phyloP scores from a whole-genome alignment of 441 rosid species.

The Eruca vesicaria region DNA sequence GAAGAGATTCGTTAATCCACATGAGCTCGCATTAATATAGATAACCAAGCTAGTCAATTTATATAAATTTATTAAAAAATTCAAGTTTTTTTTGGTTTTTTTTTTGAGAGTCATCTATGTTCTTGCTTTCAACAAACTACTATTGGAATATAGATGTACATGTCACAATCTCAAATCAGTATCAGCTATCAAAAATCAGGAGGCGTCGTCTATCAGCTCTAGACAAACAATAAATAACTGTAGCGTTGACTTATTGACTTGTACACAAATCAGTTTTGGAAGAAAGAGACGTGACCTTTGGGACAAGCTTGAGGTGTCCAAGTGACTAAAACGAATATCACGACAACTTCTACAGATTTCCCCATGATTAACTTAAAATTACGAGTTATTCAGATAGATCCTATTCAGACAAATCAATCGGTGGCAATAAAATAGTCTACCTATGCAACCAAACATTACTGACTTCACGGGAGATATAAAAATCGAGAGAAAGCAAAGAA shows the following conservation, averaged over 20 bases:
- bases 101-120: too few relatives aligned
- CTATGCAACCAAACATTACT: constrained; percentile 23
- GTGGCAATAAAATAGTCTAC: neutral
- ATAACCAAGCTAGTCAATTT: too few relatives aligned
- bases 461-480: neutral
- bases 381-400: constrained; percentile 8
- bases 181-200: constrained; percentile 5
- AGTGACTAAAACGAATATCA: neutral
- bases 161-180: neutral
- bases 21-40: neutral
- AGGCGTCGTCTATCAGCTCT: neutral
- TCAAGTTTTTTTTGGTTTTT: too few relatives aligned
- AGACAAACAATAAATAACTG: neutral
- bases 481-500: neutral
- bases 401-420: neutral
- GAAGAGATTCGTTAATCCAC: neutral
- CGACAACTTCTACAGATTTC: neutral
- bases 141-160: neutral
- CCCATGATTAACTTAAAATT: neutral
- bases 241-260: neutral
- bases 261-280: neutral
- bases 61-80: too few relatives aligned
- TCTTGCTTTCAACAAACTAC: too few relatives aligned
- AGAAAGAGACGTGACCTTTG: neutral
- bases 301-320: neutral